Evolutionary conservation across 176 grass and related monocot genomes (phyloP).

Genomic region (Oryza glaberrima): DNA sequence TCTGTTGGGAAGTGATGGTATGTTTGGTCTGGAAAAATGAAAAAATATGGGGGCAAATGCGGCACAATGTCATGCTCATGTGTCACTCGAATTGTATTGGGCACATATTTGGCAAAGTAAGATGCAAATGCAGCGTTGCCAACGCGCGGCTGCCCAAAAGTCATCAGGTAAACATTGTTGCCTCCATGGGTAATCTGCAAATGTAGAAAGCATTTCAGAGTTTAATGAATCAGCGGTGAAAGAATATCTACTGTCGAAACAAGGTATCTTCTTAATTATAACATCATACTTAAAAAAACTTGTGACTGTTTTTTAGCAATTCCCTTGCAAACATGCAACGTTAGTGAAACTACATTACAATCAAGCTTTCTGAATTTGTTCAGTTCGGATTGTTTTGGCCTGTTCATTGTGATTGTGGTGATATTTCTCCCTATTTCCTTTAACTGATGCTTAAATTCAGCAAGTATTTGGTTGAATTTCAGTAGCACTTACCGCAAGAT

Average conservation of each 20-base stretch:
- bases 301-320: not conserved
- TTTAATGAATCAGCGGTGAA: not conserved
- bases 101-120: constrained; percentile 57
- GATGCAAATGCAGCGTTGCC: constrained; percentile 63
- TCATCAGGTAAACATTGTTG: constrained; percentile 52
- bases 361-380: not conserved
- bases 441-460: not conserved
- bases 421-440: not conserved
- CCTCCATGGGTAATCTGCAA: constrained; percentile 47
- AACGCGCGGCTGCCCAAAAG: constrained; percentile 71
- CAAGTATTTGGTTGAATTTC: not conserved
- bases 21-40: constrained; percentile 40
- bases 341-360: not conserved
- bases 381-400: not conserved
- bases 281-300: not conserved
- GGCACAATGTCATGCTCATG: constrained; percentile 69
- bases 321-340: not conserved
- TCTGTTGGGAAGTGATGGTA: constrained; percentile 76
- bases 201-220: constrained; percentile 10
- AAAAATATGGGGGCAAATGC: constrained; percentile 74
- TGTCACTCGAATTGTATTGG: constrained; percentile 58
- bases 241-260: not conserved
- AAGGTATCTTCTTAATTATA: not conserved
- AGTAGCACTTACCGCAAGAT: constrained; percentile 51
- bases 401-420: not conserved